A percentile compares a stretch with the other conserved stretches of the same genome.
These are phyloP conservation scores for Murraya koenigii DNA, from an alignment of 345 rosid species.

Conservation along the genomic window DNA sequence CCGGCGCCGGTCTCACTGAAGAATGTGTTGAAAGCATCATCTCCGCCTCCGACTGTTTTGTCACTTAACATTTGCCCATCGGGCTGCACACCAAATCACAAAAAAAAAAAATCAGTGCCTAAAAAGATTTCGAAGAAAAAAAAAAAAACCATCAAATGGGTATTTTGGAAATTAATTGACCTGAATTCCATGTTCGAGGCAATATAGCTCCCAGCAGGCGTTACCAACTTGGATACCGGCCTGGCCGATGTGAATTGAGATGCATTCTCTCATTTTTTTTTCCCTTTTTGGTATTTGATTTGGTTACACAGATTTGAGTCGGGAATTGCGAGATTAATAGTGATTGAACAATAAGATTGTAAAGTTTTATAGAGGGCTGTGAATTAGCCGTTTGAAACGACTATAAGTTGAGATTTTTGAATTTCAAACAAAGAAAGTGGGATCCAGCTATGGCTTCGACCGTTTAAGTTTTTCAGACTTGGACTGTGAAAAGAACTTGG, in stretches of 20 bases:
- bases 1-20: conserved; percentile 26
- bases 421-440: neutral
- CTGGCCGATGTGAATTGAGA: conserved; percentile 17
- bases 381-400: conserved; percentile 2
- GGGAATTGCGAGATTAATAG: neutral
- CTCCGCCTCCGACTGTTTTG: conserved; percentile 23
- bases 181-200: conserved; percentile 19
- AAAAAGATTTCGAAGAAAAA: neutral
- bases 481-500: neutral
- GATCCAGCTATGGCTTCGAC: conserved; percentile 1
- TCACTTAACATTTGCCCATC: conserved; percentile 26
- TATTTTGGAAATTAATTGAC: neutral
- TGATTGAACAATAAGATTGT: neutral
- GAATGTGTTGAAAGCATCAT: conserved; percentile 22
- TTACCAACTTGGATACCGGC: conserved; percentile 19
- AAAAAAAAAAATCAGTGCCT: neutral
- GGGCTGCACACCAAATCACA: conserved; percentile 10
- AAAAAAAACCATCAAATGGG: neutral
- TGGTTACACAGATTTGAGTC: neutral
- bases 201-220: conserved; percentile 21
- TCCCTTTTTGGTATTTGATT: too few relatives aligned
- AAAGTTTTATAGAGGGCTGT: neutral
- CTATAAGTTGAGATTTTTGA: neutral
- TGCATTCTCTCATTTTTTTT: conserved; percentile 21
- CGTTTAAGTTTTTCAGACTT: neutral